phyloP scores from a whole-genome alignment of 306 rosid species.

The Quercus rubra region DNA sequence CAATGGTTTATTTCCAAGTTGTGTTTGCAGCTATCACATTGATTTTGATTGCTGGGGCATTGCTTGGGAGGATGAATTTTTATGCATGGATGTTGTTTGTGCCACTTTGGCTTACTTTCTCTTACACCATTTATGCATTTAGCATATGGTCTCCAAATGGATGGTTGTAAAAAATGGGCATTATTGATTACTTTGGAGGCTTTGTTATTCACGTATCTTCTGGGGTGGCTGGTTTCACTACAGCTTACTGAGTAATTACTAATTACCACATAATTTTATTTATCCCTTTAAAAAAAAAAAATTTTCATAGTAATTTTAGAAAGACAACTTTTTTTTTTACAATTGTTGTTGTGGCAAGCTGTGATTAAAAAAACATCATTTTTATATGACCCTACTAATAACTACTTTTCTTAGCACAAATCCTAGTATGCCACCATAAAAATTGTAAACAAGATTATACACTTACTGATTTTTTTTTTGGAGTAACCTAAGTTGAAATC shows the following conservation, averaged over 20 bases:
- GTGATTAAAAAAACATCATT: too few relatives aligned
- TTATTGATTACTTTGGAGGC: constrained; percentile 45
- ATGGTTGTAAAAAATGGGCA: constrained; percentile 30
- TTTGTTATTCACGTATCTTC: constrained; percentile 41
- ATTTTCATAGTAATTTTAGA: too few relatives aligned
- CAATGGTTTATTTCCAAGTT: constrained; percentile 43
- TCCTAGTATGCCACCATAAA: too few relatives aligned
- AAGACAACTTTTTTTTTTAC: too few relatives aligned
- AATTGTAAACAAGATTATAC: too few relatives aligned
- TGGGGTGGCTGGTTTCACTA: constrained; percentile 43
- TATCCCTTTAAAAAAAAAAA: too few relatives aligned
- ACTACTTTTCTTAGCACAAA: too few relatives aligned
- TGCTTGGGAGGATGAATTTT: constrained; percentile 48
- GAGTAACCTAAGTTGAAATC: too few relatives aligned
- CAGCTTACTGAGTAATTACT: constrained; percentile 35
- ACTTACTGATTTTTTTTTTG: too few relatives aligned
- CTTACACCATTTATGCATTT: constrained; percentile 39
- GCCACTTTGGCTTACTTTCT: constrained; percentile 44
- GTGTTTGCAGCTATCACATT: constrained; percentile 45
- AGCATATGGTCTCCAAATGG: constrained; percentile 37
- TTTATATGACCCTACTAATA: too few relatives aligned
- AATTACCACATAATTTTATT: not conserved
- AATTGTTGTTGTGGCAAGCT: too few relatives aligned
- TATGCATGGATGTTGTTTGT: constrained; percentile 49
- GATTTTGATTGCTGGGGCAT: constrained; percentile 45